Evolutionary conservation across 1,139 yeast species (phyloP), one percentile per base, ranked within the genome.

Genomic region (Geotrichum candidum): DNA sequence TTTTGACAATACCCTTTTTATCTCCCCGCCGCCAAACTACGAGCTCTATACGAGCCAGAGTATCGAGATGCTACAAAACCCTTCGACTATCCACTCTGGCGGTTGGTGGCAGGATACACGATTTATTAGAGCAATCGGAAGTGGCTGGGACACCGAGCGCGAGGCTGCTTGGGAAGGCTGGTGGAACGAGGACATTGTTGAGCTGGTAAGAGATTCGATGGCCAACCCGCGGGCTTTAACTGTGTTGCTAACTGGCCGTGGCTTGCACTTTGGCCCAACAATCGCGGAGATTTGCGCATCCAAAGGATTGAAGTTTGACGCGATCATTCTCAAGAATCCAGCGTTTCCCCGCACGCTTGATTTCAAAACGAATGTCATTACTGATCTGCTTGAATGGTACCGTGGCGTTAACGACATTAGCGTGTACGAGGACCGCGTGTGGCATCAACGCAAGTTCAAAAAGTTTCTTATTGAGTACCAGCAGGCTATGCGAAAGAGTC

Each of bases 41-140:
- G 68, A 69, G 15, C 65, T 81, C 11, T 74, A 76, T 65, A 69
- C 76, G 22, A 68, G 70, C 7, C 61, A 68, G 9, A 63, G 79
- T 0, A 60, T 74, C 5, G 71, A 70, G 10, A 54, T 70, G 38
- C 59, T 78, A 2, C 68, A 70, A 5, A 68, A 69, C 54, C 64
- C 72, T 18, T 67, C 68, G 7, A 68, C 68, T 51, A 61, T 78
- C 45, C 68, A 72, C 50, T 71, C 70, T 46, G 80, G 80, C 6
- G 81, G 82, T 0, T 81, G 84, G 84, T 80, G 82, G 82, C 71
- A 74, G 15, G 75, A 77, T 51, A 73, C 77, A 2, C 62, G 70
- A 27, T 72, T 75, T 53, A 65, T 78, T 60, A 69, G 68, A 50
- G 70, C 74, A 50, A 68, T 75, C 9, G 77, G 77, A 15, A 67